phyloP scores from a whole-genome alignment of 2,329 filamentous ascomycete genomes.

The Phoma sp. region DNA sequence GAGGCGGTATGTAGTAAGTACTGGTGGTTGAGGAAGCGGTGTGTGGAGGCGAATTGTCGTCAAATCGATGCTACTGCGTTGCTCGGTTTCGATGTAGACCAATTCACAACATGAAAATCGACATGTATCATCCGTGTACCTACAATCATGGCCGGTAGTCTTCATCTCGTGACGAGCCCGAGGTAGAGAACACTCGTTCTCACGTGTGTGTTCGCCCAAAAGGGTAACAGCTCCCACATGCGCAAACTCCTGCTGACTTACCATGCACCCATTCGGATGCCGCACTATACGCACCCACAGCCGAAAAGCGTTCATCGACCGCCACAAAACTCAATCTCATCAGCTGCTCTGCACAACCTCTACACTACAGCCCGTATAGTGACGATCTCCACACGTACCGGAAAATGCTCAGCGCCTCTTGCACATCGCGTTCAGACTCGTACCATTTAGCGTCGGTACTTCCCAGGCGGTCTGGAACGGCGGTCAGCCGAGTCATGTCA shows the following conservation, averaged over 20 bases:
- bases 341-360: constrained; percentile 7
- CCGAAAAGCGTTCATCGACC: background rate
- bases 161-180: background rate
- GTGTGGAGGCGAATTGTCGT: constrained; percentile 6
- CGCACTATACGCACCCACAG: background rate
- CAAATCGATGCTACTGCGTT: constrained; percentile 2
- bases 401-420: constrained; percentile 8
- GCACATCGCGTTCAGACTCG: constrained; percentile 3
- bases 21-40: constrained; percentile 11
- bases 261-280: background rate
- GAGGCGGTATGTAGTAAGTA: constrained; percentile 8
- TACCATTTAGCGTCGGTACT: constrained; percentile 5
- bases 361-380: constrained; percentile 5
- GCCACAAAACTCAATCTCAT: background rate
- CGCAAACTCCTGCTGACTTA: background rate
- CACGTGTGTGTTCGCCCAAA: constrained; percentile 5
- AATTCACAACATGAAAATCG: background rate
- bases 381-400: constrained; percentile 17
- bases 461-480: constrained; percentile 3
- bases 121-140: background rate
- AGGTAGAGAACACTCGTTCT: constrained; percentile 14
- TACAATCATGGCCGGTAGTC: background rate
- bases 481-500: constrained; percentile 19
- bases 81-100: background rate
- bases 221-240: background rate